phyloP scores from a whole-genome alignment of 2,329 filamentous ascomycete genomes.

The Lojkania enalia region DNA sequence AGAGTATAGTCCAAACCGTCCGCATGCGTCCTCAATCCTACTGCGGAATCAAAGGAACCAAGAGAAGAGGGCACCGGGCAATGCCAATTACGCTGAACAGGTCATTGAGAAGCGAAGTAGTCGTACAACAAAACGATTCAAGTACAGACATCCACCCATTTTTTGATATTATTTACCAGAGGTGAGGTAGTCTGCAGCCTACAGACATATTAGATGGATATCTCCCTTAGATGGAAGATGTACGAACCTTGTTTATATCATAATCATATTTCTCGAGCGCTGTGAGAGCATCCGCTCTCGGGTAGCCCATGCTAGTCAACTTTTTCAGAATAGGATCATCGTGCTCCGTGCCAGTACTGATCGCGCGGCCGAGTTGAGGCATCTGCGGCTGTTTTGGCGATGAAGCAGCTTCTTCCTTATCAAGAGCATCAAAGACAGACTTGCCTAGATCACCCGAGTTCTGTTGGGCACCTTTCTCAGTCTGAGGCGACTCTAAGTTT shows the following conservation, averaged over 20 bases:
- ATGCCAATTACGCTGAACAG: conserved; percentile 7
- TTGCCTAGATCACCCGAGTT: conserved; percentile 40
- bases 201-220: conserved; percentile 14
- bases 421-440: conserved; percentile 42
- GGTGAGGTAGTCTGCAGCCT: conserved; percentile 44
- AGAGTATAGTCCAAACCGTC: conserved; percentile 2
- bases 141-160: background rate
- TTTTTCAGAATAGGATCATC: conserved; percentile 92
- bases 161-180: conserved; percentile 20
- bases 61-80: conserved; percentile 21
- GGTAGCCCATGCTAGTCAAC: conserved; percentile 86
- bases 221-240: background rate
- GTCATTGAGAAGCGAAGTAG: conserved; percentile 35
- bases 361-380: conserved; percentile 64
- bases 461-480: conserved; percentile 39
- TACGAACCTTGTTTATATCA: conserved; percentile 82
- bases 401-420: conserved; percentile 37
- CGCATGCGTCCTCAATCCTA: conserved; percentile 17
- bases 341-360: conserved; percentile 75
- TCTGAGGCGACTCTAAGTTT: conserved; percentile 63
- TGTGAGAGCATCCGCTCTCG: conserved; percentile 69
- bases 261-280: conserved; percentile 96
- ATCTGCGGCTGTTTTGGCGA: conserved; percentile 37
- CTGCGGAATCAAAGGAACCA: conserved; percentile 20
- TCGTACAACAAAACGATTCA: conserved; percentile 28